phyloP scores from a whole-genome alignment of 768 basidiomycete species.

The Hypsizygus marmoreus region DNA sequence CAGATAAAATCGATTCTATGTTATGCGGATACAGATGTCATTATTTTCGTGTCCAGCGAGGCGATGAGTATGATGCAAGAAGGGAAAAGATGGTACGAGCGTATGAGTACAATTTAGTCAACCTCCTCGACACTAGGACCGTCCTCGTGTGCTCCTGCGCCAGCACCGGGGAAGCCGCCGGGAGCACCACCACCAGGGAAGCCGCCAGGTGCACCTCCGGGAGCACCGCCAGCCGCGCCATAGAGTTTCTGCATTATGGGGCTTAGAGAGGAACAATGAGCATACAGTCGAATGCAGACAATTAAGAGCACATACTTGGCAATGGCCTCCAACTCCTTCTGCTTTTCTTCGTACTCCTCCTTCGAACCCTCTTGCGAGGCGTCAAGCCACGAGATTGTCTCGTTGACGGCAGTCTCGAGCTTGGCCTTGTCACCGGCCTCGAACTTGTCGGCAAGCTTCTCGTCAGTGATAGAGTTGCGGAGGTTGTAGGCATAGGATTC shows the following conservation, averaged over 20 bases:
- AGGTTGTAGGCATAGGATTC: slow-evolving; percentile 97
- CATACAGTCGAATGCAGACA: background rate
- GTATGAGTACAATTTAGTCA: slow-evolving; percentile 48
- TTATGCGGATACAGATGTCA: slow-evolving; percentile 8
- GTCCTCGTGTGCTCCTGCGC: slow-evolving; percentile 72
- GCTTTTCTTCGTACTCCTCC: slow-evolving; percentile 91
- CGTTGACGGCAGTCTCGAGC: slow-evolving; percentile 79
- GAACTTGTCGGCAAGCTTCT: slow-evolving; percentile 87
- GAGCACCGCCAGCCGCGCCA: slow-evolving; percentile 65
- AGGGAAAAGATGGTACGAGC: slow-evolving; percentile 14
- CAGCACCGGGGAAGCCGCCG: slow-evolving; percentile 68
- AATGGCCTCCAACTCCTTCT: slow-evolving; percentile 88
- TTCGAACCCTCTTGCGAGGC: slow-evolving; percentile 86
- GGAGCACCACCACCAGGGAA: slow-evolving; percentile 62
- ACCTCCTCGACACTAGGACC: slow-evolving; percentile 94
- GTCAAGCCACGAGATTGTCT: slow-evolving; percentile 86
- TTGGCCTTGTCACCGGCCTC: slow-evolving; percentile 84
- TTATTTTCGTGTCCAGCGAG: slow-evolving; percentile 13
- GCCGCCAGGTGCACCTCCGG: slow-evolving; percentile 65
- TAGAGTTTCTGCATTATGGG: slow-evolving; percentile 77
- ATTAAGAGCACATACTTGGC: slow-evolving; percentile 51
- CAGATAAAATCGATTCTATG: background rate
- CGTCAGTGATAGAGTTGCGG: slow-evolving; percentile 83
- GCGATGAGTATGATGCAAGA: slow-evolving; percentile 13
- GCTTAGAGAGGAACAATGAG: slow-evolving; percentile 24